phyloP scores from a whole-genome alignment of 139 green algal genomes.

The Chlamydomonas sp. region DNA sequence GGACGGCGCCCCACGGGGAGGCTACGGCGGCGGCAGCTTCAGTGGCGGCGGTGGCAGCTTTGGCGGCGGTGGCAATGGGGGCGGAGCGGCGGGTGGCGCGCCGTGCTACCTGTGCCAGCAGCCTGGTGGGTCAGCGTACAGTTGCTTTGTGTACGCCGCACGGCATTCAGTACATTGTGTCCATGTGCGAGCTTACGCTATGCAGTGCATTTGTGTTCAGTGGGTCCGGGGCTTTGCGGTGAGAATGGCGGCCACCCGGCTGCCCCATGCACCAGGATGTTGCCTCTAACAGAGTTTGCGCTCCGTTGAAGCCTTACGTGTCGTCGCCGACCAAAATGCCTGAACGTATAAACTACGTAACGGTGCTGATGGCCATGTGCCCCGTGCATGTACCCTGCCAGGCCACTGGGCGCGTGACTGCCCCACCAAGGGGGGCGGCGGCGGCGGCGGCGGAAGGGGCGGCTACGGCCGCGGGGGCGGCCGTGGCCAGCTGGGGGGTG shows the following conservation, averaged over 20 bases:
- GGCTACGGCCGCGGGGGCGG: background rate
- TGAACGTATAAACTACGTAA: background rate
- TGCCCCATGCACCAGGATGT: no score
- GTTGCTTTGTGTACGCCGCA: background rate
- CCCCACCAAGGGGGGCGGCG: conserved; percentile 30
- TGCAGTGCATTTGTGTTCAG: no score
- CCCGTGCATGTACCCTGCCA: background rate
- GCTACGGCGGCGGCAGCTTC: background rate
- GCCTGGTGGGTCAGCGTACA: background rate
- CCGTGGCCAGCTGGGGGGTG: background rate
- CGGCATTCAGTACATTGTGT: no score
- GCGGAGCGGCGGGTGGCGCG: background rate
- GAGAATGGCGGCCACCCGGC: no score
- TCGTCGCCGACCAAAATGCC: background rate
- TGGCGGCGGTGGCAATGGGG: conserved; percentile 7
- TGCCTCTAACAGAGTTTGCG: no score
- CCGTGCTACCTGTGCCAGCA: conserved; percentile 32
- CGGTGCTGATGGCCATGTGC: background rate
- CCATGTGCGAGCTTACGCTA: no score
- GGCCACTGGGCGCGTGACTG: conserved; percentile 48
- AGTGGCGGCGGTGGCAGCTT: background rate
- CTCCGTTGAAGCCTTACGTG: no score
- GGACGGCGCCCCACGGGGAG: background rate
- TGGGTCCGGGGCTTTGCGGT: no score
- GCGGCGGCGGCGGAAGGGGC: conserved; percentile 10